phyloP scores from a whole-genome alignment of 495 filamentous ascomycete species.

The Daldinia vernicosa region DNA sequence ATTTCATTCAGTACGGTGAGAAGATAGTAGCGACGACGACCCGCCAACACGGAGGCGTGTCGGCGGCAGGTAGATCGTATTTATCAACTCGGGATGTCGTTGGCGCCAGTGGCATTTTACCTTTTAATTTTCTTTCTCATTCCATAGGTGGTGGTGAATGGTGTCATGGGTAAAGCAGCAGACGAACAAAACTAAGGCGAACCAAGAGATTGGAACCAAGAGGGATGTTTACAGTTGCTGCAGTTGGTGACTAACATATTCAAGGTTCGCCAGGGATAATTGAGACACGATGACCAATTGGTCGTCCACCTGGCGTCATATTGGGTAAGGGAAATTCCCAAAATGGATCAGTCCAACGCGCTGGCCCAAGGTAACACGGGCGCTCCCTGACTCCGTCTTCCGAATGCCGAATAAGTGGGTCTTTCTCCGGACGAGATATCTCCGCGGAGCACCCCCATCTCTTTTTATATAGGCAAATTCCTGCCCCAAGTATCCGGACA shows the following conservation, averaged over 20 bases:
- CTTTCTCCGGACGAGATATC: slow-evolving; percentile 26
- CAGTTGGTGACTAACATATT: slow-evolving; percentile 26
- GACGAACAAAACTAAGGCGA: neutral
- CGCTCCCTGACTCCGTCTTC: slow-evolving; percentile 24
- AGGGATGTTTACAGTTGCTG: slow-evolving; percentile 20
- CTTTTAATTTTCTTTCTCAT: slow-evolving; percentile 26
- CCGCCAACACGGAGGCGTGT: slow-evolving; percentile 12
- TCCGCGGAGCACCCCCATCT: slow-evolving; percentile 31
- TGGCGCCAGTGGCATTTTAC: slow-evolving; percentile 6
- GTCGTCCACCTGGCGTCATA: slow-evolving; percentile 33
- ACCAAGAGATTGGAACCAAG: slow-evolving; percentile 6
- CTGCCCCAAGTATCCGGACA: neutral
- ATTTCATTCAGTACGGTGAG: neutral
- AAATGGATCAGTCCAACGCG: slow-evolving; percentile 25
- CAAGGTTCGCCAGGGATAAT: slow-evolving; percentile 23
- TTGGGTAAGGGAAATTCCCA: slow-evolving; percentile 39
- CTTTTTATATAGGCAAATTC: slow-evolving; percentile 21
- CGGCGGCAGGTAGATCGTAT: slow-evolving; percentile 16
- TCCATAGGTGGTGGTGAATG: slow-evolving; percentile 22
- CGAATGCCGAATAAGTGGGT: slow-evolving; percentile 38
- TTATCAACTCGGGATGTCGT: slow-evolving; percentile 6
- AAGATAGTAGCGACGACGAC: neutral
- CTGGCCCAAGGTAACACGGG: slow-evolving; percentile 18
- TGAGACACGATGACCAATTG: slow-evolving; percentile 32
- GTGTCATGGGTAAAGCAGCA: slow-evolving; percentile 19